These are phyloP conservation scores for Annulohypoxylon maeteangense DNA, from an alignment of 495 filamentous ascomycete species.

Conservation along the genomic window DNA sequence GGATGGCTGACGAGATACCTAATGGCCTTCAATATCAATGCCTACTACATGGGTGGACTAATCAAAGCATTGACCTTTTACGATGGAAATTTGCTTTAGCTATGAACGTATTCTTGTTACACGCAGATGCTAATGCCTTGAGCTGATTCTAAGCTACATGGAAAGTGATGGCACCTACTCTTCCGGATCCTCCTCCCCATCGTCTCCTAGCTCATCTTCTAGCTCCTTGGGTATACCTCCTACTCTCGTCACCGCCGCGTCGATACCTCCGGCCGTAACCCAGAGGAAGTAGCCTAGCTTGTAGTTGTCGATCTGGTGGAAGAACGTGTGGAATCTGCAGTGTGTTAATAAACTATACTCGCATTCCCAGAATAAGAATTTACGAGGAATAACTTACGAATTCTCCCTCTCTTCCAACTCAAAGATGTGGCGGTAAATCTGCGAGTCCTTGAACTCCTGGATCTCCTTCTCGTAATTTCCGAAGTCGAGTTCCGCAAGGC, in stretches of 20 bases:
- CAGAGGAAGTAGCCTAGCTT: slow-evolving; percentile 78
- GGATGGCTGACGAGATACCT: not conserved
- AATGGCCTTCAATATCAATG: not conserved
- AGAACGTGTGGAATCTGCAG: slow-evolving; percentile 78
- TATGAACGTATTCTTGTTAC: not conserved
- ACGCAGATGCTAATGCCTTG: not conserved
- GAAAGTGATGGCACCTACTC: slow-evolving; percentile 21
- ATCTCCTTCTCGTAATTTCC: slow-evolving; percentile 79
- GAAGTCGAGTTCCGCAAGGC: slow-evolving; percentile 77
- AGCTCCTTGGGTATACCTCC: slow-evolving; percentile 44
- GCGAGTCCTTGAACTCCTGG: slow-evolving; percentile 85
- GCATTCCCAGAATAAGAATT: not conserved
- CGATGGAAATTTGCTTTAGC: not conserved
- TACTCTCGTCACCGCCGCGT: slow-evolving; percentile 56
- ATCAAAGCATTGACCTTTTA: not conserved
- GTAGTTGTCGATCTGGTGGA: slow-evolving; percentile 85
- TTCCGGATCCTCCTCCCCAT: slow-evolving; percentile 41
- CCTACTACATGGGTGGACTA: not conserved
- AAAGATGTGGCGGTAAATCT: slow-evolving; percentile 94
- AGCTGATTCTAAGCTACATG: not conserved
- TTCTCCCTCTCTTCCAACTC: slow-evolving; percentile 83
- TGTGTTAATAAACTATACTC: slow-evolving; percentile 4
- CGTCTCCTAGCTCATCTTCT: slow-evolving; percentile 46
- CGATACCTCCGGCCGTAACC: slow-evolving; percentile 72
- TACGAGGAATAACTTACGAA: slow-evolving; percentile 63